phyloP scores from a whole-genome alignment of 139 green algal species.

The Chlamydomonas eustigma region DNA sequence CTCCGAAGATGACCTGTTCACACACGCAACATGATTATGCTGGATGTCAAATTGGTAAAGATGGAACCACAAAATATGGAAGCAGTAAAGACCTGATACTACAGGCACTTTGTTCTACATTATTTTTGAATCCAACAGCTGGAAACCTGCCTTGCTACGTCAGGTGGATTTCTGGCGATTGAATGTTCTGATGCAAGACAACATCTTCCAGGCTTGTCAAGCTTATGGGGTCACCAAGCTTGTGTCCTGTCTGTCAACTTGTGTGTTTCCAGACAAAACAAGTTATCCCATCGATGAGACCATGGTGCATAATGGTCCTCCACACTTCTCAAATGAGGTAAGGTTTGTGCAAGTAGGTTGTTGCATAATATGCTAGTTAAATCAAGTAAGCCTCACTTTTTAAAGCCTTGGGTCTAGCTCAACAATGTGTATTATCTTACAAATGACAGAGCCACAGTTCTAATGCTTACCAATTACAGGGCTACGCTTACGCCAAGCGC shows the following conservation, averaged over 20 bases:
- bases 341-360: too few relatives aligned
- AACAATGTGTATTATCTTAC: background rate
- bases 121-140: background rate
- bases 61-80: too few relatives aligned
- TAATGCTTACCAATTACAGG: constrained; percentile 19
- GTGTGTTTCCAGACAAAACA: constrained; percentile 56
- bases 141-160: background rate
- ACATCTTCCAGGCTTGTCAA: constrained; percentile 47
- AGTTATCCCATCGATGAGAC: constrained; percentile 57
- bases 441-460: background rate
- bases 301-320: constrained; percentile 53
- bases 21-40: too few relatives aligned
- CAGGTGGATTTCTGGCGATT: constrained; percentile 47
- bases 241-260: constrained; percentile 57
- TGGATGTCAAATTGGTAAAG: too few relatives aligned
- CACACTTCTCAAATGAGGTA: constrained; percentile 45
- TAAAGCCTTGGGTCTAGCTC: too few relatives aligned
- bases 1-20: too few relatives aligned
- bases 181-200: constrained; percentile 54
- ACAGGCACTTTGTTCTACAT: too few relatives aligned
- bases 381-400: too few relatives aligned
- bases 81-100: too few relatives aligned
- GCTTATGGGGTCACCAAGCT: constrained; percentile 45
- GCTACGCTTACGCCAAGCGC: constrained; percentile 52
- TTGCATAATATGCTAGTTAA: too few relatives aligned